Conservation (phyloP, 1,284 basidiomycete genomes). For the Sanguinoderma infundibulare region DNA sequence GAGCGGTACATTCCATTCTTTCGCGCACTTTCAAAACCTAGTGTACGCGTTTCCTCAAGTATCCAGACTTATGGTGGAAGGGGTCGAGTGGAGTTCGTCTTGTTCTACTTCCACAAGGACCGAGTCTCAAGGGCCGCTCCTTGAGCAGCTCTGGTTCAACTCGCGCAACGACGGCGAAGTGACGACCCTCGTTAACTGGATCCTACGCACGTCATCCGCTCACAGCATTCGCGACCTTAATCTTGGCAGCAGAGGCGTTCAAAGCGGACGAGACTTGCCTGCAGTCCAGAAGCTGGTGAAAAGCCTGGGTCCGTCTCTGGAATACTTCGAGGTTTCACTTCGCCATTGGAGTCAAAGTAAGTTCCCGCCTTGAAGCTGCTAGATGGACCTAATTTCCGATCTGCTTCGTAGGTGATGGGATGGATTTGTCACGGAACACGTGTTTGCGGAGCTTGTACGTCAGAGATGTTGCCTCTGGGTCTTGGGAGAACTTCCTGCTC, state of each 20-base stretch:
- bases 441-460: constrained; percentile 14
- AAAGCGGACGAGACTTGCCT: not conserved
- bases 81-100: constrained; percentile 11
- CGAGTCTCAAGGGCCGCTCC: constrained; percentile 1
- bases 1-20: constrained; percentile 14
- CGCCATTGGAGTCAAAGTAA: constrained; percentile 12
- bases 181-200: constrained; percentile 16
- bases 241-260: constrained; percentile 8
- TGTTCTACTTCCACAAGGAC: not conserved
- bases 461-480: constrained; percentile 12
- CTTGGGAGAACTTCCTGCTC: not conserved
- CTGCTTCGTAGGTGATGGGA: not conserved
- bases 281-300: constrained; percentile 7
- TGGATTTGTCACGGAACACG: constrained; percentile 9
- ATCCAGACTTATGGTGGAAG: constrained; percentile 8
- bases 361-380: not conserved
- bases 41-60: constrained; percentile 12
- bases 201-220: constrained; percentile 9
- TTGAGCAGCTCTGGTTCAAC: constrained; percentile 19
- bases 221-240: constrained; percentile 16
- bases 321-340: constrained; percentile 17
- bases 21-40: constrained; percentile 18
- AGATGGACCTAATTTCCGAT: not conserved
- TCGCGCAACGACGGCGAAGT: constrained; percentile 6
- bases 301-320: constrained; percentile 8